Evolutionary conservation across 192 early-diverging fungal genomes (phyloP), one percentile per base, ranked within the genome.

Genomic region (Piromyces finnis): DNA sequence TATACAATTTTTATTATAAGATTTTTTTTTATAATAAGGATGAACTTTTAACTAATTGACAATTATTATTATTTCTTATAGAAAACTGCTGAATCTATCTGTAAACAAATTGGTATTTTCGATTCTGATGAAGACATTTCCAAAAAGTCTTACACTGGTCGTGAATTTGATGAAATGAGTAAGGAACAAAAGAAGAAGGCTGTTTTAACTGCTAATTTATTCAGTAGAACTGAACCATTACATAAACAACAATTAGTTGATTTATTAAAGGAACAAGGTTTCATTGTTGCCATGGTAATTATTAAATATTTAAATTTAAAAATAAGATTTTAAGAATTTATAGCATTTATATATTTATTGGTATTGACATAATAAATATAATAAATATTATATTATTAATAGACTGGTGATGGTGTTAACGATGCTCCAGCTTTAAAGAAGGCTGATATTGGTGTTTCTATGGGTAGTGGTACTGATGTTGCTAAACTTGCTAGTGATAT

Each of bases 351-450:
- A 36, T 29, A 83, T 29, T n/a, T n/a, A n/a, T n/a, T n/a, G n/a
- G n/a, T n/a, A n/a, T n/a, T n/a, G n/a, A n/a, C n/a, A n/a, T n/a
- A n/a, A n/a, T n/a, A n/a, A n/a, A n/a, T n/a, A n/a, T n/a, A n/a
- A n/a, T n/a, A n/a, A n/a, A n/a, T n/a, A n/a, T n/a, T n/a, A n/a
- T n/a, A n/a, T n/a, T n/a, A n/a, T n/a, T 35, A 91, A 3, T 94
- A 96, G 96, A 97, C 96, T 28, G 98, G 98, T 81, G 98, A 99
- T 83, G 97, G 98, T 88, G 96, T 99, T 77, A 99, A 98, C 84
- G 97, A 99, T 84, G 97, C 97, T 30, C 95, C 97, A 26, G 97
- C 98, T 30, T 86, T 99, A 77, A 97, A 97, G 86, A 93, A 93
- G 85, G 98, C 98, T 37, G 96, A 99, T 85, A 98, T 99, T 88